Conservation (phyloP, 345 rosid genomes). For the Acer campestre region DNA sequence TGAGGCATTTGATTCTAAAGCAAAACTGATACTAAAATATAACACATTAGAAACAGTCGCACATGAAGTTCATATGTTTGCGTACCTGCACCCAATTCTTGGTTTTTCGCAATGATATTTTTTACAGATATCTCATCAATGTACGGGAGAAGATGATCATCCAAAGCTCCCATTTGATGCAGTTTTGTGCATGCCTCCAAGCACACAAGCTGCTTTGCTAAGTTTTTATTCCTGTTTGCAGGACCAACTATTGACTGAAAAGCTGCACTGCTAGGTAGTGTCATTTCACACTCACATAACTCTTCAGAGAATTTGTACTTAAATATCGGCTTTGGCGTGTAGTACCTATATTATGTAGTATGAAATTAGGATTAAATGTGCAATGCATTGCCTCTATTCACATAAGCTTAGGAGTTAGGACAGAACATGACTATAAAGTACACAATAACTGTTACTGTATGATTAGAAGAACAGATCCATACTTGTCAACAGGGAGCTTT, state of each 20-base stretch:
- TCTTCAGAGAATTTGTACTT: constrained; percentile 33
- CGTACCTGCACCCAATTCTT: constrained; percentile 66
- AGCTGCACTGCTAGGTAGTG: constrained; percentile 57
- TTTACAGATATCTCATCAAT: constrained; percentile 35
- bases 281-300: constrained; percentile 44
- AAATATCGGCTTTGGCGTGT: constrained; percentile 50
- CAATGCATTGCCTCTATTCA: constrained; percentile 4
- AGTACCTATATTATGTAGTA: constrained; percentile 41
- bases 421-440: not conserved
- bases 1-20: not conserved
- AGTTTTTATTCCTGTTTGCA: constrained; percentile 43
- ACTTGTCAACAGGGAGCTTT: constrained; percentile 66
- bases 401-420: not conserved
- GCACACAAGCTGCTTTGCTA: constrained; percentile 68
- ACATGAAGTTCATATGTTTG: not conserved
- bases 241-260: constrained; percentile 61
- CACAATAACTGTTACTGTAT: not conserved
- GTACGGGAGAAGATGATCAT: constrained; percentile 53
- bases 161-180: constrained; percentile 56
- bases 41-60: not conserved
- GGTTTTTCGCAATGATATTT: constrained; percentile 30
- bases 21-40: not conserved
- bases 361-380: constrained; percentile 10
- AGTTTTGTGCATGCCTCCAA: constrained; percentile 76
- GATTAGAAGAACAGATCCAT: constrained; percentile 8